These are phyloP conservation scores for Corymbia citriodora DNA, from an alignment of 441 rosid genomes.

Conservation along the genomic window DNA sequence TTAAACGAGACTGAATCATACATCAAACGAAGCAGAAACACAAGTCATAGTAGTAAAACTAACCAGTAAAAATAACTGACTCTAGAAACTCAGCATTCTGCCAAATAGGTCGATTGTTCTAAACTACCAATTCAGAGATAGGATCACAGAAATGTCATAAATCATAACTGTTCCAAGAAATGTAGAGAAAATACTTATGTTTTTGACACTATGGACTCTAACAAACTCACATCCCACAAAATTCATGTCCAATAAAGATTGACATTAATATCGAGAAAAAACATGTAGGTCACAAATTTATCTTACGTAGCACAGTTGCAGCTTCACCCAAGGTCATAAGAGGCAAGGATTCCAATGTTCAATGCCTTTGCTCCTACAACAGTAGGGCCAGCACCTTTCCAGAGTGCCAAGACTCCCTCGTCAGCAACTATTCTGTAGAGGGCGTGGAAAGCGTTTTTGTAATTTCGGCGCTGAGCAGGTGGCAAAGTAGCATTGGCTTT, in stretches of 20 bases:
- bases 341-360: slow-evolving; percentile 60
- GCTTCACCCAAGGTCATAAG: slow-evolving; percentile 32
- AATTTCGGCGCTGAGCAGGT: slow-evolving; percentile 39
- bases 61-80: neutral
- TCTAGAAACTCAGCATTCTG: neutral
- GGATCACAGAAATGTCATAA: neutral
- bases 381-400: slow-evolving; percentile 60
- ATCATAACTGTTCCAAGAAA: neutral
- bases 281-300: neutral
- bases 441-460: slow-evolving; percentile 48
- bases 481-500: slow-evolving; percentile 68
- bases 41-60: neutral
- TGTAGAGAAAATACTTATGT: neutral
- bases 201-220: neutral
- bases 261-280: neutral
- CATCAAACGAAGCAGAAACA: neutral
- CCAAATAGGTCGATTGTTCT: neutral
- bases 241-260: neutral
- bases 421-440: slow-evolving; percentile 33
- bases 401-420: slow-evolving; percentile 51
- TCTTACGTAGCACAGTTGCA: neutral
- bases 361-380: slow-evolving; percentile 69
- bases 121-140: neutral
- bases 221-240: neutral
- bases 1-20: neutral